Base-by-base conservation (phyloP, 2,329 filamentous ascomycete species). In the Pseudogymnoascus pannorum region DNA sequence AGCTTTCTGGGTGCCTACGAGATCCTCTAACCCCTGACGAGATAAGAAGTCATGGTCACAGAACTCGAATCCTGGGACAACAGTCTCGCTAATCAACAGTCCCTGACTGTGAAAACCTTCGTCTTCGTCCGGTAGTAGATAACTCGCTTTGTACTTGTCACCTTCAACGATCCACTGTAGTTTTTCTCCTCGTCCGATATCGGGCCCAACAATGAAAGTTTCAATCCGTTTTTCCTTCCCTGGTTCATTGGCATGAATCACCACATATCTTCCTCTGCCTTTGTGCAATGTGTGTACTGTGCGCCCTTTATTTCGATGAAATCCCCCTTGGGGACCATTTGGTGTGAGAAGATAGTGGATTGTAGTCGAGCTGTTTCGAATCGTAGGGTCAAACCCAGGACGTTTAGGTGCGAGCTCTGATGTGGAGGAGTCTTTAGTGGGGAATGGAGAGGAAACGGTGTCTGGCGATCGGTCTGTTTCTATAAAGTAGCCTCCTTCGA, bases 161-260 rank as follows among this genome's bases (percentile, higher is more conserved):
- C 86, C 86, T 60, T 87, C 84, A 6, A 90, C 86, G 63, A 87
- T 76, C 86, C 86, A 89, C 70, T 88, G 84, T 68, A 87, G 65
- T 69, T 70, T 80, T 75, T 89, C 87, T 0, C 85, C 86, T 0
- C 69, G 72, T 3, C 74, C 75, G 4, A 88, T 73, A 68, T 86
- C 74, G 11, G 75, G 76, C 0, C 86, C 87, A 1, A 89, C 87
- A 3, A 85, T 71, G 66, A 87, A 89, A 5, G 77, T 81, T 73
- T 89, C 86, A n/a, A 88, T 72, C 14, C 77, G 73, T 48, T 80
- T 80, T 63, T 62, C 67, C 58, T 67, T 67, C 5, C 68, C 66
- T 31, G 54, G 71, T 70, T 81, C 78, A 66, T 82, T 78, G 7
- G 79, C 79, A 65, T 88, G 83, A 31, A 89, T 80, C 1, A 88